Base-by-base conservation (phyloP, 257 asterid genomes). In the Ilex asprella region DNA sequence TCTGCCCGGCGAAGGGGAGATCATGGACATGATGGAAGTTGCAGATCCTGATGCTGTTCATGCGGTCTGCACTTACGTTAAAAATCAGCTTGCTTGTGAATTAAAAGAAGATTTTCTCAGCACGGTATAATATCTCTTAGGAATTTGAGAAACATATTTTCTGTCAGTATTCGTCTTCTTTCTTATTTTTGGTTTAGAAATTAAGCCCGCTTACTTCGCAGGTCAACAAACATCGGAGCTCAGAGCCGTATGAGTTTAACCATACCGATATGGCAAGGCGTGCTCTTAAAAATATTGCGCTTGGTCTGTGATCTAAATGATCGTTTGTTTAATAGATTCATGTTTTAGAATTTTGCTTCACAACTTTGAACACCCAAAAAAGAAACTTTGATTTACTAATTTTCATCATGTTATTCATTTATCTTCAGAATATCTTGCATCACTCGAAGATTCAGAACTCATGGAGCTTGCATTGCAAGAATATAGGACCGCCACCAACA, bases 11-110 rank as follows among this genome's bases (percentile, higher is more conserved):
- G 79, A 59, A 59, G 92, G 95, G 35, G 96, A 88, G 75, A 83
- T 88, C 68, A 85, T 85, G 96, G 96, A 88, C 82, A 63, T 85
- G 84, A 74, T 88, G 95, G 82, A 79, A 69, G 81, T 83, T 67
- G 96, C 96, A 27, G 96, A 88, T 69, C 96, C 96, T 5, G 96
- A 88, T 75, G 96, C 96, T 44, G 95, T 88, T 78, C 87, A 85
- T 67, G 86, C 91, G 5, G 96, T 85, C 58, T 76, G 94, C 58
- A 68, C 70, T 50, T 88, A 83, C 72, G 74, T 88, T 70, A 76
- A 84, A 68, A 81, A 83, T 82, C 87, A 83, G 76, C 79, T 88
- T 71, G 96, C 92, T 69, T 81, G 84, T 30, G 85, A 78, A 68
- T 68, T 88, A 64, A 86, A 81, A 72, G 70, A 78, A 30, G 95